Evolutionary conservation across 768 basidiomycete genomes (phyloP).

Genomic region (Hypsizygus marmoreus): DNA sequence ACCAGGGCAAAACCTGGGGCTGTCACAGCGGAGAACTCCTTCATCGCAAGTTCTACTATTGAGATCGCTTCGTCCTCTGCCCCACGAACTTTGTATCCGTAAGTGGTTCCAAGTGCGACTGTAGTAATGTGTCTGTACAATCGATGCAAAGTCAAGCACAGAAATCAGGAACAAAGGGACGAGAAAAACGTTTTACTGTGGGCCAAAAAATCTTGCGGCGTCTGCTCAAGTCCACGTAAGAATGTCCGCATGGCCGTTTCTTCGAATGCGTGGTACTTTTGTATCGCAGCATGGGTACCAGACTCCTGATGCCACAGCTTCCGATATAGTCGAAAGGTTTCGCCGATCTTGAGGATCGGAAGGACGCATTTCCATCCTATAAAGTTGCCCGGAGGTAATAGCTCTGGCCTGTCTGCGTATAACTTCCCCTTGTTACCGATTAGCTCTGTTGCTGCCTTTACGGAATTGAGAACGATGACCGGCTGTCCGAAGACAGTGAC

Average conservation of each 20-base stretch:
- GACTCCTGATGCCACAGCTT: slow-evolving; percentile 14
- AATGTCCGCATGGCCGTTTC: not conserved
- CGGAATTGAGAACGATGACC: slow-evolving; percentile 46
- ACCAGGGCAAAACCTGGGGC: slow-evolving; percentile 24
- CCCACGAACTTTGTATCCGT: slow-evolving; percentile 27
- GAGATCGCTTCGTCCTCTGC: slow-evolving; percentile 25
- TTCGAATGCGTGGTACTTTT: slow-evolving; percentile 1
- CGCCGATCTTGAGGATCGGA: slow-evolving; percentile 13
- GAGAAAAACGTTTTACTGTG: not conserved
- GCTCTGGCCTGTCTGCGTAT: slow-evolving; percentile 60
- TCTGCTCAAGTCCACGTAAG: not conserved
- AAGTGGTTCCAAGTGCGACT: slow-evolving; percentile 24
- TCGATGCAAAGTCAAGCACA: too few relatives aligned
- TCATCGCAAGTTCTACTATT: slow-evolving; percentile 21
- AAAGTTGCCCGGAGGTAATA: too few relatives aligned
- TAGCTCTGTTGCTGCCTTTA: slow-evolving; percentile 43
- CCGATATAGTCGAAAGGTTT: slow-evolving; percentile 11
- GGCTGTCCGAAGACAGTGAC: slow-evolving; percentile 41
- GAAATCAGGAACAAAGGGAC: too few relatives aligned
- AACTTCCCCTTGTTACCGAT: slow-evolving; percentile 52
- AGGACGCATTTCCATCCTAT: slow-evolving; percentile 17
- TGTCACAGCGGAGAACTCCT: slow-evolving; percentile 15
- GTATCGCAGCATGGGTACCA: not conserved
- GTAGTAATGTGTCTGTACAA: slow-evolving; percentile 13
- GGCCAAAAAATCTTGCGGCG: slow-evolving; percentile 7